Base-by-base conservation (phyloP, 1,284 basidiomycete genomes). In the Trametes polyzona region DNA sequence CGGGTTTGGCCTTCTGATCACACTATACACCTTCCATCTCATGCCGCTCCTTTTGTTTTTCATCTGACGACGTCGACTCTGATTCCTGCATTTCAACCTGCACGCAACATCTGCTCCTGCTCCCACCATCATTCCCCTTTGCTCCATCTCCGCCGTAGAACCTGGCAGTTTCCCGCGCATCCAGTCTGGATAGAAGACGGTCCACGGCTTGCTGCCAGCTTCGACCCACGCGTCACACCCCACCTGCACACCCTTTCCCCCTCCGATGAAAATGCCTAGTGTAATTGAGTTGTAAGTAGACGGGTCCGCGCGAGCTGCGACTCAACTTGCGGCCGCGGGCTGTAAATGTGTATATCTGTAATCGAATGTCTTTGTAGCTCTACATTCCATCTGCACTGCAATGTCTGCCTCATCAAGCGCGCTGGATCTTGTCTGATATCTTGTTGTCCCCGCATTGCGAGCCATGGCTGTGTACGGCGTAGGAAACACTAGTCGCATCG, bases 61-160 rank as follows among this genome's bases (percentile, higher is more conserved):
- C n/a, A n/a, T n/a, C n/a, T 35, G 4, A 5, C 33, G 11, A 11
- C 12, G 41, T 16, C 42, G 50, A 46, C 58, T 55, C 56, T 55
- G 51, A 48, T 41, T 47, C 52, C 58, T 63, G 67, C 69, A 70
- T 57, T 70, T 69, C 69, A 71, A 69, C 69, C 68, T 71, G 68
- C 68, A 64, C 58, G 56, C 51, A 54, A 47, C 47, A 44, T 14
- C 32, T 33, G 17, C 12, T 19, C 46, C n/a, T 32, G 27, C 14
- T 39, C 33, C 27, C 26, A 32, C 44, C 33, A 26, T 24, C 53
- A 41, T 37, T 47, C 36, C 52, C 24, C 43, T 32, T 30, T 33
- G 32, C 41, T 32, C n/a, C 53, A 63, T 26, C 61, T 54, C 61
- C 62, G 63, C 56, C 59, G 44, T 36, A 50, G 52, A 47, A 37